Evolutionary conservation across 176 grass and related monocot genomes (phyloP).

Genomic region (Oropetium thomaeum): DNA sequence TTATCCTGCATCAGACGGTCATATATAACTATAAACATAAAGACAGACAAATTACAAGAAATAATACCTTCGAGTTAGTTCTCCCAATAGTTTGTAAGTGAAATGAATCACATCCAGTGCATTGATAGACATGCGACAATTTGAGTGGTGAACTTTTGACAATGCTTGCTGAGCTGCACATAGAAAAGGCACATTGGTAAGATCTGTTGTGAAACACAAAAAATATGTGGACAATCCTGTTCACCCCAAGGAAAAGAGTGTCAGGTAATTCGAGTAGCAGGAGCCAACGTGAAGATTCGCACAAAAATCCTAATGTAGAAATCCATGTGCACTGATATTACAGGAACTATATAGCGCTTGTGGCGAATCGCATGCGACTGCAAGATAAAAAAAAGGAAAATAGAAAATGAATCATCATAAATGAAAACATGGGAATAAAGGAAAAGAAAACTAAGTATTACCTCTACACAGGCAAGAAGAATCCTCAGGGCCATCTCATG

Average conservation of each 20-base stretch:
- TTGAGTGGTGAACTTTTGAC: conserved; percentile 78
- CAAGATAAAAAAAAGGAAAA: conserved; percentile 34
- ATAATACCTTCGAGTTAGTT: conserved; percentile 56
- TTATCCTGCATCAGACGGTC: conserved; percentile 42
- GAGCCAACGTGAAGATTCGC: conserved; percentile 66
- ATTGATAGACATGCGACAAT: conserved; percentile 79
- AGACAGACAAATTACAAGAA: neutral
- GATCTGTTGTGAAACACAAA: neutral
- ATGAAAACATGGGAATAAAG: neutral
- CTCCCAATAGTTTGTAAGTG: conserved; percentile 74
- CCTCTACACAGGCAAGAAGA: conserved; percentile 86
- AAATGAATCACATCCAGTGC: conserved; percentile 81
- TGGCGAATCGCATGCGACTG: conserved; percentile 82
- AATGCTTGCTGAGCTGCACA: conserved; percentile 67
- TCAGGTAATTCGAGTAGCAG: conserved; percentile 17
- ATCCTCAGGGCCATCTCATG: conserved; percentile 97
- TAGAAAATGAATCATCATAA: neutral
- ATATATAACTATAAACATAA: conserved; percentile 18
- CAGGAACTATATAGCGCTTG: conserved; percentile 80
- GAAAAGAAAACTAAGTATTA: conserved; percentile 8
- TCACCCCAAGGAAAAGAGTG: too few relatives aligned
- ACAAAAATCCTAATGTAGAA: conserved; percentile 96
- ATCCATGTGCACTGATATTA: conserved; percentile 87
- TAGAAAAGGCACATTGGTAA: conserved; percentile 21
- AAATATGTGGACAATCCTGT: neutral